phyloP scores from a whole-genome alignment of 225 moss, liverwort and hornwort genomes.

The Anthoceros angustus region DNA sequence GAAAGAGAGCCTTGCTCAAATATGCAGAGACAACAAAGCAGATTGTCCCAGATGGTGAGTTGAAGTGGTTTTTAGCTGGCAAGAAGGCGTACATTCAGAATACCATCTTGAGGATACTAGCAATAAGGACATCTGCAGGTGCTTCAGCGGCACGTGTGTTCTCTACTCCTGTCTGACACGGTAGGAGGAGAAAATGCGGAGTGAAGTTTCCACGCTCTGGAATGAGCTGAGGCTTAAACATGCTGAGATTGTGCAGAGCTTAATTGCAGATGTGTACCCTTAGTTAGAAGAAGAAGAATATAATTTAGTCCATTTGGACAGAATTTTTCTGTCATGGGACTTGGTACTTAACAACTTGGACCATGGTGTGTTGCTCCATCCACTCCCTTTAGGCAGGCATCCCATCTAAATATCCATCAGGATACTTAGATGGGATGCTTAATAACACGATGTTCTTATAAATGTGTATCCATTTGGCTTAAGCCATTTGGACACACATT shows the following conservation, averaged over 20 bases:
- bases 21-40: constrained; percentile 41
- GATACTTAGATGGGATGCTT: too few relatives aligned
- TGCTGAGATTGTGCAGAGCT: not conserved
- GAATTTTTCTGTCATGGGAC: too few relatives aligned
- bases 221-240: not conserved
- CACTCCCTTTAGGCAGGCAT: too few relatives aligned
- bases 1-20: constrained; percentile 31
- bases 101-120: constrained; percentile 25
- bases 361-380: too few relatives aligned
- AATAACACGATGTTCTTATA: too few relatives aligned
- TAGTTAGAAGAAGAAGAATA: too few relatives aligned
- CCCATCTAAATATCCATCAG: too few relatives aligned
- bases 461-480: too few relatives aligned
- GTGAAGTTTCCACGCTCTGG: constrained; percentile 22
- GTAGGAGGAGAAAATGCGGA: constrained; percentile 13
- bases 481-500: too few relatives aligned
- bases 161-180: constrained; percentile 18
- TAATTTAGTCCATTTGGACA: too few relatives aligned
- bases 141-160: constrained; percentile 10
- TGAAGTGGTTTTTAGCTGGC: constrained; percentile 37
- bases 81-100: constrained; percentile 37
- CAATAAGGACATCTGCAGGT: constrained; percentile 17
- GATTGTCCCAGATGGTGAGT: constrained; percentile 48
- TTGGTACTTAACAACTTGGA: too few relatives aligned
- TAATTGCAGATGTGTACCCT: not conserved